Evolutionary conservation across 352 stramenopile genomes (phyloP).

Genomic region (Phytophthora nicotianae): DNA sequence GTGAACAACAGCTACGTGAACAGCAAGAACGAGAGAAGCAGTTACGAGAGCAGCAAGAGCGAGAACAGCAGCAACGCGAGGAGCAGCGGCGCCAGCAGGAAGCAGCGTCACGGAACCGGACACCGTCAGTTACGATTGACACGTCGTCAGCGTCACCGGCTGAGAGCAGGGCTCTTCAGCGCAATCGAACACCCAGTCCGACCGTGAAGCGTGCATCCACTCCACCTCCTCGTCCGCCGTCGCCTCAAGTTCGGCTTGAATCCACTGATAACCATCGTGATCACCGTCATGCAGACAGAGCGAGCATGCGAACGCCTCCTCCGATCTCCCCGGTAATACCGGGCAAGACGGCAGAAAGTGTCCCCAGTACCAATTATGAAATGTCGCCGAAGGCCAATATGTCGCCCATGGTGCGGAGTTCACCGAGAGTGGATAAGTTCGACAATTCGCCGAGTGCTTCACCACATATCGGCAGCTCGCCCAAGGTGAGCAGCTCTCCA

Average conservation of each 20-base stretch:
- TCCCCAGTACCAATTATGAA: conserved; percentile 24
- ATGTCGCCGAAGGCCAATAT: conserved; percentile 29
- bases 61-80: conserved; percentile 27
- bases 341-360: conserved; percentile 7
- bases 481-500: conserved; percentile 38
- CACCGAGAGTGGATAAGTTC: conserved; percentile 22
- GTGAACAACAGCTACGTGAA: conserved; percentile 19
- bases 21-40: conserved; percentile 25
- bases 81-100: conserved; percentile 27
- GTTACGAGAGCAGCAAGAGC: conserved; percentile 16
- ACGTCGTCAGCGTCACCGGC: conserved; percentile 11
- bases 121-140: conserved; percentile 45
- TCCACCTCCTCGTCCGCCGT: conserved; percentile 30
- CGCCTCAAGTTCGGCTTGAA: conserved; percentile 31
- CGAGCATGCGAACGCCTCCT: conserved; percentile 22
- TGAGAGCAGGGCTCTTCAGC: conserved; percentile 14
- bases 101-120: conserved; percentile 21
- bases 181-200: conserved; percentile 30
- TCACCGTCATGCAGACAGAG: conserved; percentile 21
- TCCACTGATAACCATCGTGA: conserved; percentile 22
- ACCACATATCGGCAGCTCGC: conserved; percentile 30
- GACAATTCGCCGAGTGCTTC: conserved; percentile 20
- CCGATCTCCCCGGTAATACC: conserved; percentile 27
- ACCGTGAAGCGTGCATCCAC: conserved; percentile 35
- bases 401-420: conserved; percentile 22